phyloP scores from a whole-genome alignment of 805 yeast genomes.

The Isabelozyma gotoi region DNA sequence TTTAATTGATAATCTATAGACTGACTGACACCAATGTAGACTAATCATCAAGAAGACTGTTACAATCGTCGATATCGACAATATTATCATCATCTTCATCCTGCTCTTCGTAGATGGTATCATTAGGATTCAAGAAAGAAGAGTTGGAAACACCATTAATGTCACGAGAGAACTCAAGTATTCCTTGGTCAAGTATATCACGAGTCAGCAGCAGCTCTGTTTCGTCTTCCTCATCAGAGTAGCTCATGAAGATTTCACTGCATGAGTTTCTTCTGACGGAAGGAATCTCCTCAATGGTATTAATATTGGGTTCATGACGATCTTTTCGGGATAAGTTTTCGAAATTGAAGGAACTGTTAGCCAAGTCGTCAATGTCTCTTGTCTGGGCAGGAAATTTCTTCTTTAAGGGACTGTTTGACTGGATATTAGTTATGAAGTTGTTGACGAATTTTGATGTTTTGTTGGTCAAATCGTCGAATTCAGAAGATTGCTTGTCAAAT shows the following conservation, averaged over 20 bases:
- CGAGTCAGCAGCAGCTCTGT: too few species aligned
- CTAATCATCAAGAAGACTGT: neutral
- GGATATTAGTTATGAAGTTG: conserved; percentile 19
- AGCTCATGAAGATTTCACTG: neutral
- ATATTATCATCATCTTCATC: conserved; percentile 9
- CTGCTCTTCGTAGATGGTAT: conserved; percentile 1
- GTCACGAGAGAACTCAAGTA: neutral
- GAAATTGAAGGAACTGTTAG: conserved; percentile 26
- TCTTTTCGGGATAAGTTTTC: conserved; percentile 20
- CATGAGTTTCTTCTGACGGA: neutral
- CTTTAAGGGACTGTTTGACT: conserved; percentile 8
- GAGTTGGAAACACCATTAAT: neutral
- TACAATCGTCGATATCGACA: conserved; percentile 14
- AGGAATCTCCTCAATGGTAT: too few species aligned
- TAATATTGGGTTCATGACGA: too few species aligned
- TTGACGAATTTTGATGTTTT: conserved; percentile 26
- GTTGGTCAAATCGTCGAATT: conserved; percentile 21
- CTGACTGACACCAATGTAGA: neutral
- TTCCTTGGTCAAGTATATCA: neutral
- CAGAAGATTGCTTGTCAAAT: conserved; percentile 18
- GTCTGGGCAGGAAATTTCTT: neutral
- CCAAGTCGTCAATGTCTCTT: conserved; percentile 9
- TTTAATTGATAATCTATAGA: neutral
- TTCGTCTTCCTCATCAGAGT: conserved; percentile 3
- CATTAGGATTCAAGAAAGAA: too few species aligned